Conservation (phyloP, 1,284 basidiomycete species). For the Sporisorium graminicola region DNA sequence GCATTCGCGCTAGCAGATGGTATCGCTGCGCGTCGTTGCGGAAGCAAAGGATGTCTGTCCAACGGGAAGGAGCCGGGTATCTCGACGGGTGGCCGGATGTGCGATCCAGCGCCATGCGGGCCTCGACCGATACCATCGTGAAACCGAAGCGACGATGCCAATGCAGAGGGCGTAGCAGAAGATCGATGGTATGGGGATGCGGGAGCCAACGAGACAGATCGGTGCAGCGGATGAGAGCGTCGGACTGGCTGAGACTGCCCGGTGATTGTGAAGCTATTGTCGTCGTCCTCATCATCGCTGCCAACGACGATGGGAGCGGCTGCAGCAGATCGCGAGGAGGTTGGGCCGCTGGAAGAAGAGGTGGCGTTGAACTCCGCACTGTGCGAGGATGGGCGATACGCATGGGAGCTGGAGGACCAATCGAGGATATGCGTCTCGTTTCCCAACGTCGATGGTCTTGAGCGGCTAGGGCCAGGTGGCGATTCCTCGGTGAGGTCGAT, state of each 20-base stretch:
- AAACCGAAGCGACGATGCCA: conserved; percentile 20
- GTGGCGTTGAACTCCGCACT: background rate
- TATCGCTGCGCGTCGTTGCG: conserved; percentile 30
- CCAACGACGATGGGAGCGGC: conserved; percentile 32
- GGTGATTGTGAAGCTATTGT: conserved; percentile 38
- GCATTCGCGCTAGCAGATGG: conserved; percentile 21
- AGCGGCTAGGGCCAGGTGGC: conserved; percentile 37
- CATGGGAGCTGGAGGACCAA: conserved; percentile 15
- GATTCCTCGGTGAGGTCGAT: conserved; percentile 61
- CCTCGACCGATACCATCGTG: conserved; percentile 43
- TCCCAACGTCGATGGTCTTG: conserved; percentile 1
- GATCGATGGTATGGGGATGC: conserved; percentile 10
- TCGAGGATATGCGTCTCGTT: conserved; percentile 28
- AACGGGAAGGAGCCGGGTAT: conserved; percentile 19
- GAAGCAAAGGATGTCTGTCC: conserved; percentile 20
- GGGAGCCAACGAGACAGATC: conserved; percentile 8
- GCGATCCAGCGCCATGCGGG: conserved; percentile 29
- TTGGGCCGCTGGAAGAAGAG: conserved; percentile 5
- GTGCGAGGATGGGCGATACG: background rate
- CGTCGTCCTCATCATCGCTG: conserved; percentile 47
- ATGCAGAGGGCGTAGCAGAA: background rate
- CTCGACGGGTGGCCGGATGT: conserved; percentile 25
- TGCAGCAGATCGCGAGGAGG: background rate
- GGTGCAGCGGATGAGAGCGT: conserved; percentile 7
- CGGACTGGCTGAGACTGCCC: conserved; percentile 25